A percentile compares a stretch with the other conserved stretches of the same genome.
These are phyloP conservation scores for Trypanosoma caninum DNA, from an alignment of 208 protist species.

Conservation along the genomic window DNA sequence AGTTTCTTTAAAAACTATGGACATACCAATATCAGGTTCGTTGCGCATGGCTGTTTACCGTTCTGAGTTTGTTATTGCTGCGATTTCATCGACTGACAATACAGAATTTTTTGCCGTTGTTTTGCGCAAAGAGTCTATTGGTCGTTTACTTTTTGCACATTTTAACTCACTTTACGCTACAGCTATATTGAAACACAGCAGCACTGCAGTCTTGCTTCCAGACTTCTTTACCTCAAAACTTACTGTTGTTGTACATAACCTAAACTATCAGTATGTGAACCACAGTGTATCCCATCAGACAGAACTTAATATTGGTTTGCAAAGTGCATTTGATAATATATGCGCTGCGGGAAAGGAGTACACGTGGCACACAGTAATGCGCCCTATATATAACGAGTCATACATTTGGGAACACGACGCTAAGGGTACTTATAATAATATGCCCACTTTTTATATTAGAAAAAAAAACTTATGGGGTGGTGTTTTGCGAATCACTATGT, in stretches of 20 bases:
- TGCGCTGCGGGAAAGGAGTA: slow-evolving; percentile 28
- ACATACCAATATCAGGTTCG: background rate
- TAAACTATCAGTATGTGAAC: slow-evolving; percentile 21
- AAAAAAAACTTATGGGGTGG: slow-evolving; percentile 36
- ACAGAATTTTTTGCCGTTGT: slow-evolving; percentile 21
- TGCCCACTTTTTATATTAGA: slow-evolving; percentile 37
- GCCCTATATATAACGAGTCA: background rate
- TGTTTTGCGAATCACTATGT: slow-evolving; percentile 39
- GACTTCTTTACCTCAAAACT: slow-evolving; percentile 12
- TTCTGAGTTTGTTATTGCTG: slow-evolving; percentile 24
- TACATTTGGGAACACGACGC: background rate
- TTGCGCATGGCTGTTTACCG: slow-evolving; percentile 18
- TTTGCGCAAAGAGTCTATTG: slow-evolving; percentile 39
- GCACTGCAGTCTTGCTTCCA: slow-evolving; percentile 34
- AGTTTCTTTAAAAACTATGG: background rate
- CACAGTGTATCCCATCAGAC: slow-evolving; percentile 32
- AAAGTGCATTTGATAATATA: slow-evolving; percentile 18
- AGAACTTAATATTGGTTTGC: slow-evolving; percentile 12
- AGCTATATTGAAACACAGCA: slow-evolving; percentile 35
- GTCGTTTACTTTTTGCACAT: slow-evolving; percentile 37
- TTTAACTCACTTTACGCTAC: slow-evolving; percentile 37
- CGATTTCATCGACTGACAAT: background rate
- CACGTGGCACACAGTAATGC: slow-evolving; percentile 56
- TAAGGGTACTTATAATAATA: background rate
- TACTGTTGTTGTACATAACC: slow-evolving; percentile 40